phyloP scores from a whole-genome alignment of 2,329 filamentous ascomycete genomes.

The Purpureocillium takamizusanense region DNA sequence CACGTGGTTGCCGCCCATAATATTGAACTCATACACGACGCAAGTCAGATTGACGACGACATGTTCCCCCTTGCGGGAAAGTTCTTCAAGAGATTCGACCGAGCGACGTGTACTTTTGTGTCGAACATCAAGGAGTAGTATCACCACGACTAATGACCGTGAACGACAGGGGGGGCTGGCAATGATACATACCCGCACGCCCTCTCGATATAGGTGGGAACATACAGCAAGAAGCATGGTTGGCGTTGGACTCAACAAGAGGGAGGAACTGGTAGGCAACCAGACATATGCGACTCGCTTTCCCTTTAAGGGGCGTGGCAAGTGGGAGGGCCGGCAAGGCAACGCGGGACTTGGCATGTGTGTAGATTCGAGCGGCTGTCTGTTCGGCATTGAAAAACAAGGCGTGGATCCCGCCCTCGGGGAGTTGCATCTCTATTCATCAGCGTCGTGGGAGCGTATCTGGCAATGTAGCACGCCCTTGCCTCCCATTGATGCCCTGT shows the following conservation, averaged over 20 bases:
- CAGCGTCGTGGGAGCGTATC: no score
- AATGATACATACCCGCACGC: background rate
- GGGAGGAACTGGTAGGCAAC: no score
- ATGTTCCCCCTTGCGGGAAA: slow-evolving; percentile 67
- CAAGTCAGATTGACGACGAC: slow-evolving; percentile 37
- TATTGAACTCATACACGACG: slow-evolving; percentile 51
- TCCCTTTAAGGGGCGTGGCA: no score
- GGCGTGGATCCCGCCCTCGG: background rate
- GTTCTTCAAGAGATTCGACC: slow-evolving; percentile 83
- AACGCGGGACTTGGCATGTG: no score
- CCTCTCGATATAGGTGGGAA: background rate
- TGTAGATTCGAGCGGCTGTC: background rate
- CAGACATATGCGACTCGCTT: no score
- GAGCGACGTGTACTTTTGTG: slow-evolving; percentile 57
- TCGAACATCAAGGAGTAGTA: slow-evolving; percentile 77
- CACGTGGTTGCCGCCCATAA: slow-evolving; percentile 58
- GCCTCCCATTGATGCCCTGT: no score
- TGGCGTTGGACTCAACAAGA: no score
- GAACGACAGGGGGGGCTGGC: background rate
- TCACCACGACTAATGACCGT: slow-evolving; percentile 60
- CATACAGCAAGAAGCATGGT: no score
- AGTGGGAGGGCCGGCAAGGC: no score
- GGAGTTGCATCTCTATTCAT: no score
- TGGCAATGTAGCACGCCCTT: no score
- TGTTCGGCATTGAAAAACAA: background rate